Percentiles rank a stretch among this genome's conserved stretches.
phyloP scores from a whole-genome alignment of 257 asterid species.

The Penstemon eatonii region DNA sequence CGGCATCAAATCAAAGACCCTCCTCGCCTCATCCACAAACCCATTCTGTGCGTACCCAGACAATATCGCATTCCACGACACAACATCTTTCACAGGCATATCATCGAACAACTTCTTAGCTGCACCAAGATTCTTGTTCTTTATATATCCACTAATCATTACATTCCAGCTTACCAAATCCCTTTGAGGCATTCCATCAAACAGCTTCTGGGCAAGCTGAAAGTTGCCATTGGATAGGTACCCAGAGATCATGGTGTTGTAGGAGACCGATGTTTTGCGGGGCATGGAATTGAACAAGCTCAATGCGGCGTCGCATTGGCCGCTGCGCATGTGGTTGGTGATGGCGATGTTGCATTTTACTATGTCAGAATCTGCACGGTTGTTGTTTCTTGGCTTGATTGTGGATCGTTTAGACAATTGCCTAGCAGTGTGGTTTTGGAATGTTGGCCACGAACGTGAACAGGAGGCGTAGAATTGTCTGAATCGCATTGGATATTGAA shows the following conservation, averaged over 20 bases:
- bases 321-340: constrained; percentile 72
- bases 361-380: constrained; percentile 45
- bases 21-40: constrained; percentile 70
- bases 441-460: not conserved
- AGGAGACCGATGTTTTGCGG: constrained; percentile 62
- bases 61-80: constrained; percentile 84
- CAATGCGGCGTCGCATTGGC: constrained; percentile 63
- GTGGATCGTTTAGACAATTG: not conserved
- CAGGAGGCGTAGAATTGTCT: not conserved
- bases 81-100: constrained; percentile 80
- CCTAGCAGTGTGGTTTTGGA: not conserved
- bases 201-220: constrained; percentile 56
- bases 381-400: constrained; percentile 17
- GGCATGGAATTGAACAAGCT: constrained; percentile 72
- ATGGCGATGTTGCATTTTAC: constrained; percentile 74
- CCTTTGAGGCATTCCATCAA: constrained; percentile 65
- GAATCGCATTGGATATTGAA: not conserved
- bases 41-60: constrained; percentile 92
- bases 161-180: constrained; percentile 77
- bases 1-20: constrained; percentile 69
- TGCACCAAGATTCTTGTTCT: constrained; percentile 58
- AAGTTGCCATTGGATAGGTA: constrained; percentile 53
- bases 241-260: constrained; percentile 84
- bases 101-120: constrained; percentile 69
- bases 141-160: constrained; percentile 70